Evolutionary conservation across 805 yeast genomes (phyloP).

Genomic region (Candida ficus): DNA sequence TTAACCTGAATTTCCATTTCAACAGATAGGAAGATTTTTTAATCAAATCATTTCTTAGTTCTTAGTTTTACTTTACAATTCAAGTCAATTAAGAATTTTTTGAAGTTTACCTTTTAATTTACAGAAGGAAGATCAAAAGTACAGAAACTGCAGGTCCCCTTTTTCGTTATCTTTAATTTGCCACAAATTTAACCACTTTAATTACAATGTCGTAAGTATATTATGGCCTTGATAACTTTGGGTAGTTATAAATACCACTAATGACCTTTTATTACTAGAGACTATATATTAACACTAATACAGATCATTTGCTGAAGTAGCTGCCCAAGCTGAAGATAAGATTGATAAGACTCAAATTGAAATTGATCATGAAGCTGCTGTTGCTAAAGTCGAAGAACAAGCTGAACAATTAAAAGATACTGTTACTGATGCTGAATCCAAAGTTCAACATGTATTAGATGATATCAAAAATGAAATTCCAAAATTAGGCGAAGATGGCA

Average conservation of each 20-base stretch:
- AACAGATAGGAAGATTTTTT: not conserved
- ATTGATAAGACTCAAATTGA: slow-evolving; percentile 9
- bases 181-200: not conserved
- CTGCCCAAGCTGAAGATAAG: not conserved
- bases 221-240: not conserved
- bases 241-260: not conserved
- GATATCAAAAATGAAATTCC: slow-evolving; percentile 24
- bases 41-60: too few relatives aligned
- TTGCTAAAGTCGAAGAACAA: slow-evolving; percentile 13
- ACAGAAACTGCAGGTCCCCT: not conserved
- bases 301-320: not conserved
- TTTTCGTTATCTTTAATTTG: not conserved
- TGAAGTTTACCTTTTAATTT: too few relatives aligned
- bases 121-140: too few relatives aligned
- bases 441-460: slow-evolving; percentile 23
- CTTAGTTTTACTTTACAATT: too few relatives aligned
- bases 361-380: slow-evolving; percentile 1
- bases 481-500: slow-evolving; percentile 21
- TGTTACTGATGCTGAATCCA: slow-evolving; percentile 16
- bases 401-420: slow-evolving; percentile 15
- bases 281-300: not conserved
- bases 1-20: too few relatives aligned
- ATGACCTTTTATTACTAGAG: not conserved
- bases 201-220: slow-evolving; percentile 3
- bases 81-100: too few relatives aligned